These are phyloP conservation scores for Pachysolen tannophilus DNA, from an alignment of 805 yeast genomes.

Conservation along the genomic window DNA sequence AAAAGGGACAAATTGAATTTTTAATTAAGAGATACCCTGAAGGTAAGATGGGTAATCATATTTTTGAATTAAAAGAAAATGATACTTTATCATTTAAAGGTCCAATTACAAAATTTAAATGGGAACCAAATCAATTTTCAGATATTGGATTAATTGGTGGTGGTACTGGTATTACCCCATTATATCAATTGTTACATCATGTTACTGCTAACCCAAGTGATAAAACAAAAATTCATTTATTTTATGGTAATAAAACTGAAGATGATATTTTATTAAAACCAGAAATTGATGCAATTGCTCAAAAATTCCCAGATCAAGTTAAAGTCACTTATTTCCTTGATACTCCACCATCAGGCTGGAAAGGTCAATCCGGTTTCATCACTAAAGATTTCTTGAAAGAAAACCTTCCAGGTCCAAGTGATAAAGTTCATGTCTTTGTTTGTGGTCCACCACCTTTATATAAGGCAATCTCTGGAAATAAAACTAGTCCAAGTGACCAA, in stretches of 20 bases:
- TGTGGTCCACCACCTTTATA: slow-evolving; percentile 97
- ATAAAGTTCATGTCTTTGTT: slow-evolving; percentile 66
- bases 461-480: slow-evolving; percentile 84
- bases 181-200: slow-evolving; percentile 77
- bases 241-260: slow-evolving; percentile 72
- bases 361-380: slow-evolving; percentile 68
- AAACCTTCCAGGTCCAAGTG: slow-evolving; percentile 56
- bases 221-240: slow-evolving; percentile 78
- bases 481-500: slow-evolving; percentile 87
- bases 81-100: slow-evolving; percentile 92
- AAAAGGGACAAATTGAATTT: slow-evolving; percentile 69
- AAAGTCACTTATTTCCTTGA: slow-evolving; percentile 76
- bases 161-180: slow-evolving; percentile 95
- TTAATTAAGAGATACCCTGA: slow-evolving; percentile 77
- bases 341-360: slow-evolving; percentile 39
- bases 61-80: slow-evolving; percentile 59
- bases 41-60: slow-evolving; percentile 78
- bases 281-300: slow-evolving; percentile 65
- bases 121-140: slow-evolving; percentile 80
- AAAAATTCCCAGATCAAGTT: slow-evolving; percentile 70
- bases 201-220: slow-evolving; percentile 76
- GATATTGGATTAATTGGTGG: slow-evolving; percentile 84
- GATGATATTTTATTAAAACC: slow-evolving; percentile 76
- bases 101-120: slow-evolving; percentile 85
- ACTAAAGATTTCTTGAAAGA: slow-evolving; percentile 61